Percentiles rank a stretch among this genome's conserved stretches.
These are phyloP conservation scores for Rubia yunnanensis DNA, from an alignment of 257 asterid species.

Conservation along the genomic window DNA sequence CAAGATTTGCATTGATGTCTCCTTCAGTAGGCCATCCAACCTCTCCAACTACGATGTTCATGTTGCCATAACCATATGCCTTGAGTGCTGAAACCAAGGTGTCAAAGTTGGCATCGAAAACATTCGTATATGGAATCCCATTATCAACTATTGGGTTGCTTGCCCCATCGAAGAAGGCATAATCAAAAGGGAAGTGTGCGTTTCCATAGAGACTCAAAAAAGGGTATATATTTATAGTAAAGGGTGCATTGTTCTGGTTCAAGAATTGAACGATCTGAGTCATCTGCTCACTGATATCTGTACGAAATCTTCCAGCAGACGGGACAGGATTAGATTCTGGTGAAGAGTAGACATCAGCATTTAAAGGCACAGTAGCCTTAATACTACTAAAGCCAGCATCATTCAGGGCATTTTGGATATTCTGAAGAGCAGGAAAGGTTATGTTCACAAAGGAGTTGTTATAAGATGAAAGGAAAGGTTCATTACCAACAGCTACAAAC, in stretches of 20 bases:
- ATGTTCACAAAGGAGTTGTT: slow-evolving; percentile 30
- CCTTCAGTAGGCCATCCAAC: slow-evolving; percentile 46
- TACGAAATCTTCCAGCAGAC: slow-evolving; percentile 34
- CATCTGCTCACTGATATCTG: slow-evolving; percentile 27
- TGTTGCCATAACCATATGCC: slow-evolving; percentile 27
- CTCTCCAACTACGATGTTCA: slow-evolving; percentile 34
- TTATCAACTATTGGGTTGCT: slow-evolving; percentile 24
- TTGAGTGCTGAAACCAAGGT: slow-evolving; percentile 32
- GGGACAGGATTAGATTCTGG: slow-evolving; percentile 27
- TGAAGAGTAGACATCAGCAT: slow-evolving; percentile 36
- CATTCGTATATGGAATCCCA: slow-evolving; percentile 27
- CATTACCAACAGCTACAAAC: slow-evolving; percentile 43
- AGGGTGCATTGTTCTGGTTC: slow-evolving; percentile 33
- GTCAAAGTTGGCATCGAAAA: slow-evolving; percentile 41
- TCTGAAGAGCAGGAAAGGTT: slow-evolving; percentile 37
- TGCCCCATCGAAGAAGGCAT: slow-evolving; percentile 39
- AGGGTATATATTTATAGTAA: slow-evolving; percentile 36
- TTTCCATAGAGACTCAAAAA: slow-evolving; percentile 35
- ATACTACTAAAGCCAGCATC: slow-evolving; percentile 22
- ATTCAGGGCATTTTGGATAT: slow-evolving; percentile 40
- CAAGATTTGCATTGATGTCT: slow-evolving; percentile 26
- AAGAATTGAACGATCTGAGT: slow-evolving; percentile 35
- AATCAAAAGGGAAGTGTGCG: slow-evolving; percentile 32
- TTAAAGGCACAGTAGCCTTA: slow-evolving; percentile 39
- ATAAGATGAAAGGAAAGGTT: slow-evolving; percentile 34